Evolutionary conservation across 2,329 filamentous ascomycete genomes (phyloP), one percentile per base, ranked within the genome.

Genomic region (Sphaerulina vaccinii): DNA sequence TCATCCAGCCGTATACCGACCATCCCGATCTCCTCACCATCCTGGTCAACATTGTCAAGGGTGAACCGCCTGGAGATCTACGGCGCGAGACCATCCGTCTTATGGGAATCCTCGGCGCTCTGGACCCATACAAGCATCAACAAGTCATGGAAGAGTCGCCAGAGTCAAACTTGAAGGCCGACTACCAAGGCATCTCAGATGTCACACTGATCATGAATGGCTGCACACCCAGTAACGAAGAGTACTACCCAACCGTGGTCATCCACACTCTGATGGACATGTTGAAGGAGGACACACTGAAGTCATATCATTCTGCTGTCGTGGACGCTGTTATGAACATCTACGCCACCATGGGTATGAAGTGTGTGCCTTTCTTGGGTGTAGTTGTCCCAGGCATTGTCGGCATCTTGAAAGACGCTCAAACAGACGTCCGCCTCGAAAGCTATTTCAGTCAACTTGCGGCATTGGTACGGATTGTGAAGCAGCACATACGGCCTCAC

Each of bases 251-350:
- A 0, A 99, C 93, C 0, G 90, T 99, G 15, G 93, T 96, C 40
- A 96, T 99, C 68, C 96, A 96, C 64, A 95, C 93, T 1, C 79
- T 99, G 9, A 84, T 99, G 64, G 86, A 90, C 51, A 91, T 99
- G 60, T 74, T 99, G 29, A 95, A 92, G 64, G 93, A 99, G 62
- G 84, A 85, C 21, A 97, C 93, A 0, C 77, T 99, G 3, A 83
- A 86, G 10, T 88, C 95, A 65, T 92, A 96, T 63, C 95, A 99
- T 65, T 92, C 90, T 3, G 84, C 87, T 9, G 92, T 97, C 11
- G 93, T 99, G 45, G 93, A 97, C 69, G 93, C 93, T 4, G 95
- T 99, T 63, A 97, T 99, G 85, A 96, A 90, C 62, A 99, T 99
- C 53, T 99, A 99, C 73, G 88, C 93, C 62, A 99, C 95, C 0